A percentile compares a stretch with the other conserved stretches of the same genome.
Conservation (phyloP, 2,329 filamentous ascomycete genomes). For the Pseudocercospora crystallina region DNA sequence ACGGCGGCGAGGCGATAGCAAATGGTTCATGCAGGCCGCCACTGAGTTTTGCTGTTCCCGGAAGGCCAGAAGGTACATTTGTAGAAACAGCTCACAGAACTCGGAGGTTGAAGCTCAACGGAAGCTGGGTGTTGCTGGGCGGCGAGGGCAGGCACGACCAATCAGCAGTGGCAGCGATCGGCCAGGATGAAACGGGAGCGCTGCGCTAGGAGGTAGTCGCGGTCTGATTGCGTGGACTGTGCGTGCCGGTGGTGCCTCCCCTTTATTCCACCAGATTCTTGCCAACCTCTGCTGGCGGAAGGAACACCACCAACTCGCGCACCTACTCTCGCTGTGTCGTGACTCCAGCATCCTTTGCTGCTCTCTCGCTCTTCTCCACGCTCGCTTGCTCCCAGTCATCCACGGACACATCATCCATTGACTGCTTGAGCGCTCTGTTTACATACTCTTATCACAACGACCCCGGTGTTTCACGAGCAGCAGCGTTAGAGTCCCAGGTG, state of each 20-base stretch:
- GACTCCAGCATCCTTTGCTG: background rate
- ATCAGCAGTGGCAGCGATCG: background rate
- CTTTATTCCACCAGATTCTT: constrained; percentile 12
- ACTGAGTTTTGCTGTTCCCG: background rate
- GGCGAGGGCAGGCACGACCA: background rate
- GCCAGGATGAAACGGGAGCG: background rate
- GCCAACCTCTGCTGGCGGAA: constrained; percentile 6
- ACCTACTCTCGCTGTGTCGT: constrained; percentile 17
- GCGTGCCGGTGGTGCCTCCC: constrained; percentile 10
- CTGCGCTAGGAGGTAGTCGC: too few relatives aligned
- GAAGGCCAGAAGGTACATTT: too few relatives aligned
- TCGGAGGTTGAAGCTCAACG: too few relatives aligned
- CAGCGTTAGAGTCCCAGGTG: constrained; percentile 17
- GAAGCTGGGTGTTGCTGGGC: background rate
- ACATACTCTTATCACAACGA: constrained; percentile 11
- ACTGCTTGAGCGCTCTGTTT: constrained; percentile 4
- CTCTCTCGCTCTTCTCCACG: constrained; percentile 9
- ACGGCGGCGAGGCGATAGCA: too few relatives aligned
- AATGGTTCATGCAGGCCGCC: constrained; percentile 13
- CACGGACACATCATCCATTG: constrained; percentile 10
- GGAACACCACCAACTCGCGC: constrained; percentile 6
- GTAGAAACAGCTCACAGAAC: too few relatives aligned
- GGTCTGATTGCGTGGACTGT: too few relatives aligned
- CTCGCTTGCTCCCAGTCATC: constrained; percentile 10
- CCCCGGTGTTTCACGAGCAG: constrained; percentile 12